phyloP scores from a whole-genome alignment of 2,329 filamentous ascomycete genomes.

The Ophiostoma fasciatum region DNA sequence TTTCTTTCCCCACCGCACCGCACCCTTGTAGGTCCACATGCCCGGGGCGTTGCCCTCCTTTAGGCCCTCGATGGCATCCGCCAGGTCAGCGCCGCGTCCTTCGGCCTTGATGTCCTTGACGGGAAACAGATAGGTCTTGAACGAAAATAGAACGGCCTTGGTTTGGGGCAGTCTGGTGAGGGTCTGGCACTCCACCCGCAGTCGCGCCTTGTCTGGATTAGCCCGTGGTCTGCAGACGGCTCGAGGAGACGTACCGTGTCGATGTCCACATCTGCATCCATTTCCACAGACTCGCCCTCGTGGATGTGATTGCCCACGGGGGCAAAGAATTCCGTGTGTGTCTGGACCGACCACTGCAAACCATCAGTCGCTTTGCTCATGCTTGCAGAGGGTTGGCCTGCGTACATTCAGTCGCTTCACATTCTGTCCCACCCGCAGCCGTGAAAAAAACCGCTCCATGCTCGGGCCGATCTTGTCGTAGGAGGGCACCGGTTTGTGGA shows the following conservation, averaged over 20 bases:
- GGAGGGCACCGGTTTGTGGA: slow-evolving; percentile 36
- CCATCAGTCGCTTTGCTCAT: neutral
- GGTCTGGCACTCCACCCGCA: slow-evolving; percentile 37
- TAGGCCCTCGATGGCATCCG: slow-evolving; percentile 38
- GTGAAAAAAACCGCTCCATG: slow-evolving; percentile 39
- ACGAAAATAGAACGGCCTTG: slow-evolving; percentile 34
- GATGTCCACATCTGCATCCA: slow-evolving; percentile 24
- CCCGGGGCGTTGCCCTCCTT: slow-evolving; percentile 34
- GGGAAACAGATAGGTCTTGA: slow-evolving; percentile 40
- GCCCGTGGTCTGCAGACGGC: no score
- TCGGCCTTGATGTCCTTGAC: slow-evolving; percentile 33
- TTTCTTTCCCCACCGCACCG: slow-evolving; percentile 29
- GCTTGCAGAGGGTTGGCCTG: neutral
- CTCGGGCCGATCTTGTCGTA: slow-evolving; percentile 39
- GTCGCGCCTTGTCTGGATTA: slow-evolving; percentile 20
- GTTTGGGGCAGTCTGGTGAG: slow-evolving; percentile 33
- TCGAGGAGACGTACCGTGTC: slow-evolving; percentile 22
- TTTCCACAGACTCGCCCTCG: slow-evolving; percentile 18
- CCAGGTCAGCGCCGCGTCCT: slow-evolving; percentile 29
- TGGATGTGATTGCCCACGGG: slow-evolving; percentile 23
- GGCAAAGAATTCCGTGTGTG: slow-evolving; percentile 26
- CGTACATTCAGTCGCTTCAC: slow-evolving; percentile 36
- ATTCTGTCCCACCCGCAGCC: slow-evolving; percentile 30
- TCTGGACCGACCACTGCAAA: slow-evolving; percentile 33
- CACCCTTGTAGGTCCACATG: slow-evolving; percentile 39